These are phyloP conservation scores for Fusarium sp. DNA, from an alignment of 2,329 filamentous ascomycete species.

Conservation along the genomic window DNA sequence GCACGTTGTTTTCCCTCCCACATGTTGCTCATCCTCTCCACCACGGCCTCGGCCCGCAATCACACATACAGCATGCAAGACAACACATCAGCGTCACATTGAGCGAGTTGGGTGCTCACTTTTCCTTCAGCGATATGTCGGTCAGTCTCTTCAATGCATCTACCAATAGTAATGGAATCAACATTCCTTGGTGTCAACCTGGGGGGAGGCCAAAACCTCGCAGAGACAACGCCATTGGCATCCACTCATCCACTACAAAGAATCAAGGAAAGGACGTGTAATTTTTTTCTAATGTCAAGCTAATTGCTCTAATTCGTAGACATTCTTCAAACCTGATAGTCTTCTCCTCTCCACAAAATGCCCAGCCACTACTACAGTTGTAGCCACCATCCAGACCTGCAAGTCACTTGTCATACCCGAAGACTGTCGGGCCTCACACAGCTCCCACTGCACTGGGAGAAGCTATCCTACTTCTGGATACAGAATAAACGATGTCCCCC, in stretches of 20 bases:
- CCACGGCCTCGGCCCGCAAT: constrained; percentile 34
- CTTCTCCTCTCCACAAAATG: constrained; percentile 3
- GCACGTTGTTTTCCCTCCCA: not conserved
- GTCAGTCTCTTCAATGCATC: not conserved
- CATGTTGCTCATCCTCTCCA: constrained; percentile 19
- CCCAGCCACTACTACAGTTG: constrained; percentile 10
- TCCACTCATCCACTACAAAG: constrained; percentile 21
- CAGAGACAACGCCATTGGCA: constrained; percentile 18
- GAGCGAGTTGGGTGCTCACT: constrained; percentile 5
- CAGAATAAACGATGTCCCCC: constrained; percentile 26
- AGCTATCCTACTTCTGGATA: constrained; percentile 11
- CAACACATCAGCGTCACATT: constrained; percentile 2
- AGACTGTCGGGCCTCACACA: constrained; percentile 16
- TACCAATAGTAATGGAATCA: constrained; percentile 7
- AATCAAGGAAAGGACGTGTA: not conserved
- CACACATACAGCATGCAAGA: constrained; percentile 8
- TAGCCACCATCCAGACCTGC: not conserved
- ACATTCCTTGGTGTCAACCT: constrained; percentile 29
- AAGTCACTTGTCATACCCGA: constrained; percentile 39
- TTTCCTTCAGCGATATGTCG: not conserved
- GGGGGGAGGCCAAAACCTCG: constrained; percentile 27
- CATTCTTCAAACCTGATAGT: not conserved
- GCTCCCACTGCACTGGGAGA: constrained; percentile 31
- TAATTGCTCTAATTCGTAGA: not conserved
- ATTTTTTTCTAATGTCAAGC: not conserved